These are phyloP conservation scores for Phytophthora lateralis DNA, from an alignment of 352 stramenopile genomes.

Conservation along the genomic window DNA sequence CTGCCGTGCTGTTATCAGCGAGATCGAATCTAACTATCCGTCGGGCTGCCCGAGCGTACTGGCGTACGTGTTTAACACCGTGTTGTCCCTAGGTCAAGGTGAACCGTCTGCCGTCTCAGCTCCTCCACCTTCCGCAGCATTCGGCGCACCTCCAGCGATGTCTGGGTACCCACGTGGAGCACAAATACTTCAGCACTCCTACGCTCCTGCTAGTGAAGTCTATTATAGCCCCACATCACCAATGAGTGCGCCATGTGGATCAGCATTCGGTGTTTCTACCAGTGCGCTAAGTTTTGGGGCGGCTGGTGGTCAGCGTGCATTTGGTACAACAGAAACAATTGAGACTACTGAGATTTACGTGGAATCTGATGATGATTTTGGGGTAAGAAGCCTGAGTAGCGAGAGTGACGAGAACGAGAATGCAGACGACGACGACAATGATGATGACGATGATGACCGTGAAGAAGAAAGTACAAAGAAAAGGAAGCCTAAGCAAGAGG, in stretches of 20 bases:
- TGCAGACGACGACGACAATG: constrained; percentile 11
- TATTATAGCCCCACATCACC: neutral
- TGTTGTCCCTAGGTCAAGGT: constrained; percentile 36
- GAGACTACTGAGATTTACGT: too few species aligned
- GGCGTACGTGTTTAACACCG: constrained; percentile 37
- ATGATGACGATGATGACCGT: constrained; percentile 6
- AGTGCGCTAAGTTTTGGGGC: constrained; percentile 6
- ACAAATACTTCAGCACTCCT: constrained; percentile 1
- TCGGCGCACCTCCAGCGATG: neutral
- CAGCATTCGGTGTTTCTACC: neutral
- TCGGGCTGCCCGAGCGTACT: constrained; percentile 12
- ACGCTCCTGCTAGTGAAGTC: neutral
- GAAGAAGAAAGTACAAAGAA: constrained; percentile 12
- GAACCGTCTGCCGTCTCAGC: constrained; percentile 6
- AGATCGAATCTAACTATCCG: constrained; percentile 32
- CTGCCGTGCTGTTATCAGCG: constrained; percentile 36
- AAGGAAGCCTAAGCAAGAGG: constrained; percentile 29
- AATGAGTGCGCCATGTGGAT: constrained; percentile 1
- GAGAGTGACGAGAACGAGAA: constrained; percentile 22
- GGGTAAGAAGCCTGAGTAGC: constrained; percentile 30
- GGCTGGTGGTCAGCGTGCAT: neutral
- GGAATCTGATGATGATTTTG: constrained; percentile 19
- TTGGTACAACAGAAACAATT: constrained; percentile 4
- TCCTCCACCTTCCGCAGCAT: neutral
- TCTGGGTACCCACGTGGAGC: neutral